Evolutionary conservation across 768 basidiomycete species (phyloP).

Genomic region (Lactarius indigo): DNA sequence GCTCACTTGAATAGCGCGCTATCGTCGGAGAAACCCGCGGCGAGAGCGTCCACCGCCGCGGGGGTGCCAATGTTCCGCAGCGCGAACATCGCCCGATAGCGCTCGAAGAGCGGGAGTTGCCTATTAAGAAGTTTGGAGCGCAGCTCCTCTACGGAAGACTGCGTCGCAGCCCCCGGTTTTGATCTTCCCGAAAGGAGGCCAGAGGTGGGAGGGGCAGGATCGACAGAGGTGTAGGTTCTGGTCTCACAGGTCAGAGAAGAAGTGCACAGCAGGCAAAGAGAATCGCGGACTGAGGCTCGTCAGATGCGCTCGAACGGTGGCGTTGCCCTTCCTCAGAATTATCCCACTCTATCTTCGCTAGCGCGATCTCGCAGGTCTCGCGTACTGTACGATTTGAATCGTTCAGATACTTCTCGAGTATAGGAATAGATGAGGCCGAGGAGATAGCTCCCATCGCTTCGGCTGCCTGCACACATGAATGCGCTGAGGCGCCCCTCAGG

Average conservation of each 20-base stretch:
- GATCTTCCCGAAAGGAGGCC: slow-evolving; percentile 52
- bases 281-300: slow-evolving; percentile 39
- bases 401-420: slow-evolving; percentile 65
- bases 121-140: slow-evolving; percentile 62
- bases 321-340: slow-evolving; percentile 66
- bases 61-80: slow-evolving; percentile 88
- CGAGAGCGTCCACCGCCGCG: slow-evolving; percentile 85
- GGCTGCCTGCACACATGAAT: slow-evolving; percentile 61
- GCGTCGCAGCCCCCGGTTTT: slow-evolving; percentile 48
- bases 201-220: slow-evolving; percentile 83
- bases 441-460: slow-evolving; percentile 98
- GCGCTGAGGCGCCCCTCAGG: slow-evolving; percentile 21
- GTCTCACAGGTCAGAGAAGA: neutral
- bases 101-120: slow-evolving; percentile 73
- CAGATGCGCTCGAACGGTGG: slow-evolving; percentile 37
- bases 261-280: neutral
- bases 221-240: slow-evolving; percentile 78
- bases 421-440: slow-evolving; percentile 54
- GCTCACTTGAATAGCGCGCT: slow-evolving; percentile 90
- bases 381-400: slow-evolving; percentile 75
- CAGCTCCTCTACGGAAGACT: slow-evolving; percentile 50
- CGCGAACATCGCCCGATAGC: slow-evolving; percentile 98
- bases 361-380: slow-evolving; percentile 97
- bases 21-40: slow-evolving; percentile 83
- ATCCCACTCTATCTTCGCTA: slow-evolving; percentile 94